Percentiles rank a stretch among this genome's conserved stretches.
These are phyloP conservation scores for Xylaria sp. DNA, from an alignment of 2,329 filamentous ascomycete genomes.

Conservation along the genomic window DNA sequence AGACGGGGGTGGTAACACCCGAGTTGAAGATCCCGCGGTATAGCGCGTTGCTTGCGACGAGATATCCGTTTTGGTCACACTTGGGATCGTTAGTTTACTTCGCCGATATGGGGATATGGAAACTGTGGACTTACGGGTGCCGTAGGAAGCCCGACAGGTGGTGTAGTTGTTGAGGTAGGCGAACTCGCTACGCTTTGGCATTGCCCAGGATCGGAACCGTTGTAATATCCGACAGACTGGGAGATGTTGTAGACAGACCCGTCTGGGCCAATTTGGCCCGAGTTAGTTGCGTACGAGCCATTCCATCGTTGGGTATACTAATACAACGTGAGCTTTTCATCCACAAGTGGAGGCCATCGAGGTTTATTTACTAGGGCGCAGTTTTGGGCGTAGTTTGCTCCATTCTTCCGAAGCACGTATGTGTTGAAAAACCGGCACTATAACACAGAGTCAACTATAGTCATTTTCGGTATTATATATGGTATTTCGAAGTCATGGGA, in stretches of 20 bases:
- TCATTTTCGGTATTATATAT: not conserved
- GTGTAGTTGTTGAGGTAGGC: not conserved
- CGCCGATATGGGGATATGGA: not conserved
- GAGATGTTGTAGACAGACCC: not conserved
- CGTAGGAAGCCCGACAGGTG: not conserved
- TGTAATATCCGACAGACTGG: conserved; percentile 13
- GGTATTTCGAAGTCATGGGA: not conserved
- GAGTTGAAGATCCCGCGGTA: not conserved
- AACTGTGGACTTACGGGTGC: not conserved
- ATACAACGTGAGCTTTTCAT: not conserved
- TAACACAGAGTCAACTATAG: not conserved
- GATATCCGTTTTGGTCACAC: not conserved
- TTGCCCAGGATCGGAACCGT: not conserved
- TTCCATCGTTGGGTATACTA: conserved; percentile 21
- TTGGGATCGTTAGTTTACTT: not conserved
- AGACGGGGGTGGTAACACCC: not conserved
- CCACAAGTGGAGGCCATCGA: not conserved
- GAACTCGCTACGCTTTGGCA: not conserved
- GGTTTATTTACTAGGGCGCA: conserved; percentile 15
- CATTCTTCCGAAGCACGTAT: conserved; percentile 9
- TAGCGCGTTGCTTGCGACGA: not conserved
- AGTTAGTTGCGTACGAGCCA: conserved; percentile 3
- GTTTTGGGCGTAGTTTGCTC: conserved; percentile 8
- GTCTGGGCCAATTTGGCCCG: not conserved
- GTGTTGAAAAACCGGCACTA: conserved; percentile 24